Evolutionary conservation across 129 eudicot genomes (phyloP).

Genomic region (Ambrosia trifida): DNA sequence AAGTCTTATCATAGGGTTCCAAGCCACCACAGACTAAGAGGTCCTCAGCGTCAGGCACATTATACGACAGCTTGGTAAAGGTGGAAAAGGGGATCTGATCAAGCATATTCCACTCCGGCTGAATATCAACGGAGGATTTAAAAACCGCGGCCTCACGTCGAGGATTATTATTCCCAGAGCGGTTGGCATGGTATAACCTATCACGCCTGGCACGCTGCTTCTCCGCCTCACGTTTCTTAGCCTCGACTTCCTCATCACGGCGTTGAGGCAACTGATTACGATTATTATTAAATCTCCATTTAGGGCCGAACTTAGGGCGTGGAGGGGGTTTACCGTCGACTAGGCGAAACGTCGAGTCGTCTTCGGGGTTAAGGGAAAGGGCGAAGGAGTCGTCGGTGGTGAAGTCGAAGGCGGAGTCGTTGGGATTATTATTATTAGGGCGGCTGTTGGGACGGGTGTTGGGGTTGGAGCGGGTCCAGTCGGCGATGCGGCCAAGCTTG

Average conservation of each 20-base stretch:
- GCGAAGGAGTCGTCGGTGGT: constrained; percentile 76
- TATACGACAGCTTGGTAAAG: constrained; percentile 59
- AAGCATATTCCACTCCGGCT: constrained; percentile 93
- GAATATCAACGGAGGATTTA: constrained; percentile 74
- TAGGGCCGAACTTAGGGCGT: constrained; percentile 67
- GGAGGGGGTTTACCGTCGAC: constrained; percentile 77
- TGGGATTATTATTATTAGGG: constrained; percentile 25
- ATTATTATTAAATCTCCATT: constrained; percentile 67
- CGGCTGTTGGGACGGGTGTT: constrained; percentile 33
- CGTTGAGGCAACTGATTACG: constrained; percentile 74
- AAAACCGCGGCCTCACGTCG: constrained; percentile 69
- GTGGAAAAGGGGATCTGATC: constrained; percentile 87
- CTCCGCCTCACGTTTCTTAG: constrained; percentile 73
- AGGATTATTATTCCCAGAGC: constrained; percentile 43
- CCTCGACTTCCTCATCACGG: constrained; percentile 80
- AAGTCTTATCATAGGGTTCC: constrained; percentile 59
- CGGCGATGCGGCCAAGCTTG: constrained; percentile 88
- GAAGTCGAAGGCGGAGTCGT: constrained; percentile 79
- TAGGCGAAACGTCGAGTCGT: constrained; percentile 69
- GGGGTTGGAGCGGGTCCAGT: constrained; percentile 61
- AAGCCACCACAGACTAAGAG: constrained; percentile 59
- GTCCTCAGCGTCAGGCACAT: constrained; percentile 78
- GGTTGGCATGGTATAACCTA: constrained; percentile 52
- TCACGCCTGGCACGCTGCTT: constrained; percentile 76
- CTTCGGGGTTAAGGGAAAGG: constrained; percentile 53